Evolutionary conservation across 2,329 filamentous ascomycete genomes (phyloP), one percentile per base, ranked within the genome.

Genomic region (Cryphonectria japonica): DNA sequence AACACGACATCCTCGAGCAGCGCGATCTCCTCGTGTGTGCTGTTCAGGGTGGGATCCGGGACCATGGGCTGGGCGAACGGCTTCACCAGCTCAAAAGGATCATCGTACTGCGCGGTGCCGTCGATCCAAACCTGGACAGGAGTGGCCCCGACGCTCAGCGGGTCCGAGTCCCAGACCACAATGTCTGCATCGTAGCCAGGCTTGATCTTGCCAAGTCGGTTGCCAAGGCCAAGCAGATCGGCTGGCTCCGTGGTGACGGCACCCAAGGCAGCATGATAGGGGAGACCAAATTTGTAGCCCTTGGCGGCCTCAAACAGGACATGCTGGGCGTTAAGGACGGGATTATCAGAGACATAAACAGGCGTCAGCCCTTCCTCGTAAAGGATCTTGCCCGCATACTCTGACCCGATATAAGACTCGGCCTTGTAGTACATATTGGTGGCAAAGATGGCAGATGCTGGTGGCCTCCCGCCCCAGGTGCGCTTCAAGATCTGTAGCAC

Each of bases 401-500:
- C 88, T 14, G 89, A 91, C 0, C 86, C 90, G 5, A 87, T 82
- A 74, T 90, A 91, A 0, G 89, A 82, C 79, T 93, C 91, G 1
- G 86, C 83, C 79, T 93, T 92, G 84, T 92, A 93, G 78, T 87
- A 91, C 88, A 92, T 92, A 77, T 90, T 91, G 76, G 92, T 90
- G 13, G 91, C 90, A 75, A 93, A 93, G 3, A 92, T 81, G n/a
- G 87, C 90, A 22, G 84, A 86, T 3, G 85, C 86, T n/a, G 86
- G 87, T 22, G 86, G 78, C 0, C 83, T 82, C 16, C 83, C 84
- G 19, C 87, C 87, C 80, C 84, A 89, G 0, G 85, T 85, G 65
- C 87, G 83, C 75, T 88, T 88, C 3, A 89, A 81, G 37, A 89
- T 86, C 83, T 85, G 14, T 4, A 29, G n/a, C 26, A 32, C 26